These are phyloP conservation scores for Rhodofomes roseus DNA, from an alignment of 1,284 basidiomycete species.

Conservation along the genomic window DNA sequence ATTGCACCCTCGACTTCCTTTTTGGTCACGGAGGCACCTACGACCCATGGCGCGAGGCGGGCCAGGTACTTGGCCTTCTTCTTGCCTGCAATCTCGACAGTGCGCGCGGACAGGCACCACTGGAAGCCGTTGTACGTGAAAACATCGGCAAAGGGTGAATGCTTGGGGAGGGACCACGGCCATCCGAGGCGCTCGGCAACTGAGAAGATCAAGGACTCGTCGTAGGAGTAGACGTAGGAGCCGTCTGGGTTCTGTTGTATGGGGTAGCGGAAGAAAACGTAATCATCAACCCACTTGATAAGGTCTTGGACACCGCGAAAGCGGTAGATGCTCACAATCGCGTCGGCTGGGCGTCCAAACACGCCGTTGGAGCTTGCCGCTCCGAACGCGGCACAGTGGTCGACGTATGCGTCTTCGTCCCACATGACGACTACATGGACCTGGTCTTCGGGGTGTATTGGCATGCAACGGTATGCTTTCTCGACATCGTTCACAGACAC, in stretches of 20 bases:
- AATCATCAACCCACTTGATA: conserved; percentile 41
- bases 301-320: conserved; percentile 20
- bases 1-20: too few relatives aligned
- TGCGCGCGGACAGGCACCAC: background rate
- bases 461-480: conserved; percentile 33
- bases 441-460: conserved; percentile 31
- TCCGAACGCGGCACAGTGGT: conserved; percentile 32
- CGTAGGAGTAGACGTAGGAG: background rate
- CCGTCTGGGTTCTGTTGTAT: too few relatives aligned
- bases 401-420: conserved; percentile 28
- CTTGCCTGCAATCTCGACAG: background rate
- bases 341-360: conserved; percentile 35
- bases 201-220: background rate
- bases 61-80: background rate
- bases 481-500: conserved; percentile 37
- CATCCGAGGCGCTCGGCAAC: background rate
- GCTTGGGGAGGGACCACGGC: background rate
- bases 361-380: conserved; percentile 32
- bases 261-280: conserved; percentile 24
- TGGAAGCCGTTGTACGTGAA: background rate
- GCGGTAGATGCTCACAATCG: conserved; percentile 31
- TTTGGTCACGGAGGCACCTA: too few relatives aligned
- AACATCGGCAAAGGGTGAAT: background rate
- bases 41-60: too few relatives aligned
- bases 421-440: conserved; percentile 27